phyloP scores from a whole-genome alignment of 768 basidiomycete genomes.

The Hygrophorus pudorinus region DNA sequence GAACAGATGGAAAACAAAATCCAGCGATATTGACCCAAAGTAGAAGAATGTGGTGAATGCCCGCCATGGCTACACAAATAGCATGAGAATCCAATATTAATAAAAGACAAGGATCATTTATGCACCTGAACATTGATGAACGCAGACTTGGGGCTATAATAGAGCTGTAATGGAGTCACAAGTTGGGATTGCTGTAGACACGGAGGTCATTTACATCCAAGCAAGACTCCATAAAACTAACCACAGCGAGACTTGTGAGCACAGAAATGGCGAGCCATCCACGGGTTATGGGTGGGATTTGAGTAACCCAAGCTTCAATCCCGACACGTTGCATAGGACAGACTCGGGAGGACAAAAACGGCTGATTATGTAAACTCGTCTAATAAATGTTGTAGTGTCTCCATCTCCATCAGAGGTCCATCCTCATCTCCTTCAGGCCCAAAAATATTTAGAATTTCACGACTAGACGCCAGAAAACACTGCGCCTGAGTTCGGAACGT shows the following conservation, averaged over 20 bases:
- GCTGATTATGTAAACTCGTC: constrained; percentile 5
- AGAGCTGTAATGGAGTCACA: constrained; percentile 84
- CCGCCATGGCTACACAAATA: constrained; percentile 63
- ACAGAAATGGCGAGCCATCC: constrained; percentile 77
- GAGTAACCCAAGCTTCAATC: constrained; percentile 83
- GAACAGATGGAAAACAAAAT: constrained; percentile 95
- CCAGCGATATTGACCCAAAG: constrained; percentile 87
- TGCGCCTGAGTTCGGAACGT: constrained; percentile 18
- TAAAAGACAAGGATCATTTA: constrained; percentile 4
- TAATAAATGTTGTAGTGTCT: constrained; percentile 32
- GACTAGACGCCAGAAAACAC: constrained; percentile 31
- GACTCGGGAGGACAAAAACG: neutral
- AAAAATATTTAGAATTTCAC: constrained; percentile 32
- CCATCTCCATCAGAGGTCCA: constrained; percentile 49
- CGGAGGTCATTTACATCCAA: neutral
- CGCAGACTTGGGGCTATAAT: constrained; percentile 82
- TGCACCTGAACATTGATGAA: constrained; percentile 74
- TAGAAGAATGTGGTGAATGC: constrained; percentile 89
- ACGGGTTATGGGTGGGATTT: constrained; percentile 87
- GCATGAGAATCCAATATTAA: neutral
- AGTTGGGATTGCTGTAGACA: constrained; percentile 76
- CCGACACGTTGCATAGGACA: constrained; percentile 57
- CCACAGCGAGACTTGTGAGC: constrained; percentile 76
- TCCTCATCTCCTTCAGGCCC: constrained; percentile 55
- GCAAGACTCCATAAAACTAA: constrained; percentile 29